Conservation (phyloP, 1,284 basidiomycete species). For the Ustilago nuda region DNA sequence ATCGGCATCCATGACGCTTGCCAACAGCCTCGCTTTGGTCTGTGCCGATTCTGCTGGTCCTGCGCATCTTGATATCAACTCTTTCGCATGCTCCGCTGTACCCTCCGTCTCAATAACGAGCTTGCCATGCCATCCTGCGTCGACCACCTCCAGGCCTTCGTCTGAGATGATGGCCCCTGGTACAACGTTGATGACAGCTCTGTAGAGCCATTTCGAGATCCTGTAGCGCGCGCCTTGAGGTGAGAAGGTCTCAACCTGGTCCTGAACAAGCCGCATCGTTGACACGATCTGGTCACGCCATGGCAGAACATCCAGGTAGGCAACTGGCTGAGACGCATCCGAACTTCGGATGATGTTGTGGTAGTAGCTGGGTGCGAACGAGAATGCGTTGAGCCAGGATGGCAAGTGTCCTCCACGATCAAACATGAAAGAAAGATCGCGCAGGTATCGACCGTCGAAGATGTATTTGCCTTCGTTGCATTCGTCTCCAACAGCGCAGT, state of each 20-base stretch:
- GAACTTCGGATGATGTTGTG: conserved; percentile 69
- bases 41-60: conserved; percentile 52
- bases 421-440: conserved; percentile 66
- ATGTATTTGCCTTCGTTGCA: conserved; percentile 65
- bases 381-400: conserved; percentile 69
- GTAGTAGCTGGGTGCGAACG: conserved; percentile 69
- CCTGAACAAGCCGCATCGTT: conserved; percentile 68
- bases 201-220: conserved; percentile 70
- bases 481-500: conserved; percentile 67
- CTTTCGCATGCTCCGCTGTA: conserved; percentile 64
- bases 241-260: conserved; percentile 68
- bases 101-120: conserved; percentile 66
- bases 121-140: conserved; percentile 56
- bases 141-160: conserved; percentile 50
- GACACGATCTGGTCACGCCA: conserved; percentile 67
- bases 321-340: conserved; percentile 52
- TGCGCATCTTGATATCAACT: conserved; percentile 56
- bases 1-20: conserved; percentile 53
- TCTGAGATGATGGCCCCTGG: conserved; percentile 53
- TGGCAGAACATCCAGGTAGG: conserved; percentile 67
- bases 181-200: conserved; percentile 62
- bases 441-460: conserved; percentile 69
- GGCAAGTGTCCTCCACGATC: conserved; percentile 70
- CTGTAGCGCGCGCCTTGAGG: conserved; percentile 68
- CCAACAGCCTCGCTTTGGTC: conserved; percentile 51